These are phyloP conservation scores for Calocybe cyanea DNA, from an alignment of 768 basidiomycete species.

Conservation along the genomic window DNA sequence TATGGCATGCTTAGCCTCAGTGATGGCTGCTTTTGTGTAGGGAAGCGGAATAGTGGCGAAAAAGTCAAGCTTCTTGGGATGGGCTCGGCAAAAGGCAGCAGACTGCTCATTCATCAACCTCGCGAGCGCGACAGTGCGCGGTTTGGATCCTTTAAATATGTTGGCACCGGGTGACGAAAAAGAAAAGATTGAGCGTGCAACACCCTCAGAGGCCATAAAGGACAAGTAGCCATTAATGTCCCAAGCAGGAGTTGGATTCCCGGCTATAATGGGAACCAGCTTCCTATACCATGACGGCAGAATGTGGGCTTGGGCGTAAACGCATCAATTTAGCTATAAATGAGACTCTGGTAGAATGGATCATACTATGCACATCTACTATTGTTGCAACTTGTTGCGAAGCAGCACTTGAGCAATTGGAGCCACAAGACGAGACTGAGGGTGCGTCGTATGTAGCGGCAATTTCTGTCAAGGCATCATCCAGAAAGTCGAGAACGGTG, in stretches of 20 bases:
- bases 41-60: conserved; percentile 33
- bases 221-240: conserved; percentile 21
- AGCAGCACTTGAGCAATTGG: conserved; percentile 5
- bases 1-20: conserved; percentile 28
- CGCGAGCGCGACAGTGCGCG: conserved; percentile 28
- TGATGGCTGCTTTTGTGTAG: conserved; percentile 28
- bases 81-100: conserved; percentile 26
- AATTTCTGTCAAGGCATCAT: conserved; percentile 23
- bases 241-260: conserved; percentile 29
- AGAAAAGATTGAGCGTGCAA: conserved; percentile 24
- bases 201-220: conserved; percentile 31
- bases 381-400: conserved; percentile 19
- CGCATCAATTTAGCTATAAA: neutral
- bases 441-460: conserved; percentile 13
- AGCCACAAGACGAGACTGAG: neutral
- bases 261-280: conserved; percentile 24
- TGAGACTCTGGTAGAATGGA: neutral
- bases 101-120: conserved; percentile 33
- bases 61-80: conserved; percentile 27
- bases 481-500: conserved; percentile 21
- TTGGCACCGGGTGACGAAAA: conserved; percentile 31
- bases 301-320: conserved; percentile 21
- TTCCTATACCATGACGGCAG: conserved; percentile 29
- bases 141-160: conserved; percentile 24
- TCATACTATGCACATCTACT: conserved; percentile 28